Percentiles rank a stretch among this genome's conserved stretches.
These are phyloP conservation scores for Eudorina sp. DNA, from an alignment of 139 green algal genomes.

Conservation along the genomic window DNA sequence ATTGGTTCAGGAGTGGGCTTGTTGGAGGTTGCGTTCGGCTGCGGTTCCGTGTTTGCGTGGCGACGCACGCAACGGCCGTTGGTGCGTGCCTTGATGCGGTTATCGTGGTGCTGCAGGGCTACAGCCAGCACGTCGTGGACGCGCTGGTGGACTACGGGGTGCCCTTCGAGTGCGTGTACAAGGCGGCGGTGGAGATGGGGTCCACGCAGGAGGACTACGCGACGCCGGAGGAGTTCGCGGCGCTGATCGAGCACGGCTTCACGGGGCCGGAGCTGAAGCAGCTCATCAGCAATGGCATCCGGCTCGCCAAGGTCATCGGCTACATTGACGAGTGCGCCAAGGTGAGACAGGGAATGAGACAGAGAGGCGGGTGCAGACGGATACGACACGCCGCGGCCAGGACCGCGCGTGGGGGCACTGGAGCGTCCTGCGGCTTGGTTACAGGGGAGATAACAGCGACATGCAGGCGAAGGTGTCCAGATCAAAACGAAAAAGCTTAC, in stretches of 20 bases:
- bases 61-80: too few species aligned
- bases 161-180: constrained; percentile 47
- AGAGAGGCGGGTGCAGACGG: background rate
- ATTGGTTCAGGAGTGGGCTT: too few species aligned
- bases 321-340: background rate
- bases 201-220: background rate
- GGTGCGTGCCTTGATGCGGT: too few species aligned
- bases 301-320: constrained; percentile 7
- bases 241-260: constrained; percentile 31
- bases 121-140: background rate
- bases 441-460: too few species aligned
- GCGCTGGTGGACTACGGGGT: constrained; percentile 43
- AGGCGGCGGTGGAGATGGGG: constrained; percentile 36
- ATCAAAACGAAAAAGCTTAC: too few species aligned
- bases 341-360: background rate
- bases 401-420: too few species aligned
- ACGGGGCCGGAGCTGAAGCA: constrained; percentile 8
- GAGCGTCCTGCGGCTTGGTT: too few species aligned
- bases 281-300: constrained; percentile 46
- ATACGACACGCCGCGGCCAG: too few species aligned
- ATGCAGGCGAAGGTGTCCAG: too few species aligned
- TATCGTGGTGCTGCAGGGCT: constrained; percentile 25
- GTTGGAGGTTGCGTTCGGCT: too few species aligned
- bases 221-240: constrained; percentile 7
- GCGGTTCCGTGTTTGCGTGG: too few species aligned